Base-by-base conservation (phyloP, 148 eudicot species). In the Fagopyrum tataricum region DNA sequence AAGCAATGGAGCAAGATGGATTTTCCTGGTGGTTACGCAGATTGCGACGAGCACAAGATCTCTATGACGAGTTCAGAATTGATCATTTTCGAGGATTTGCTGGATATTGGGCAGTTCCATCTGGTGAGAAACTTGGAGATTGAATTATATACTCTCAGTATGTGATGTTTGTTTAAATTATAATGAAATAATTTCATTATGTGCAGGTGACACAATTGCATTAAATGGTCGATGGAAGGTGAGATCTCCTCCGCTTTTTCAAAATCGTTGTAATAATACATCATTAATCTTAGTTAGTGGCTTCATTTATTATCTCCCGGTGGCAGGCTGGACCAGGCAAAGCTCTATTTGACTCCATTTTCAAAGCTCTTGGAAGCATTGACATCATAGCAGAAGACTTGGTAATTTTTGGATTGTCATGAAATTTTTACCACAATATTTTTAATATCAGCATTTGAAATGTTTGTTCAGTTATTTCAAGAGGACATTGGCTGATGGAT, bases 71-170 rank as follows among this genome's bases (percentile, higher is more conserved):
- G 80, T 95, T 95, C 81, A 85, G 97, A 81, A 95, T 95, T 78
- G 99, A 95, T 76, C 99, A 95, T 79, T 95, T 95, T 53, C 86
- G 99, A 86, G 99, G 97, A 80, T 90, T 95, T 84, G 89, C 97
- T 74, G 99, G 99, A 73, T 95, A 76, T 84, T 95, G 99, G 99
- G 99, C 99, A 75, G 96, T 95, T 79, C 96, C 96, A 74, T 85
- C 94, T 74, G 97, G 99, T 95, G 83, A 81, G 82, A 64, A 15
- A 51, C 51, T 37, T 61, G 39, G n/a, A 52, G 42, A 41, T 5
- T 73, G 53, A 55, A 15, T 62, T 42, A 73, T 55, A 53, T 72
- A 13, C 14, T 49, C 6, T 61, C 21, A 42, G 62, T 42, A 69
- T 67, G 13, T 47, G 46, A 18, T 47, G 43, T 75, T 46, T 75